Percentiles rank a stretch among this genome's conserved stretches.
Conservation (phyloP, 441 rosid genomes). For the Lepidium campestre region DNA sequence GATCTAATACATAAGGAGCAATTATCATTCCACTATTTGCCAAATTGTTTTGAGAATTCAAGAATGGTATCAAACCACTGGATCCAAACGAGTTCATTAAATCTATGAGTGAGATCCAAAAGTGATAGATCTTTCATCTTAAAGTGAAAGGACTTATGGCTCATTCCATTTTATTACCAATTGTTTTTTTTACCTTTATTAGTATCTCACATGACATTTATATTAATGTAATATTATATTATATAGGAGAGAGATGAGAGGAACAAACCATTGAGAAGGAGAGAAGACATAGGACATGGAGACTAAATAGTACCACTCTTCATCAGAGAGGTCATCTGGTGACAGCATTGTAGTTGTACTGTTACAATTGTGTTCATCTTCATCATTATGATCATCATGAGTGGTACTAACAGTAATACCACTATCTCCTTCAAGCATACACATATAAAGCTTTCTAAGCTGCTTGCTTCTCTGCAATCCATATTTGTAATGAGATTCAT, state of each 20-base stretch:
- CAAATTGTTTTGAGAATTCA: background rate
- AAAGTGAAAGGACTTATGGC: background rate
- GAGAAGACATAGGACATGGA: slow-evolving; percentile 88
- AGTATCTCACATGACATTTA: background rate
- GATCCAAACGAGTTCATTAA: background rate
- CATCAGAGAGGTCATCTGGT: slow-evolving; percentile 82
- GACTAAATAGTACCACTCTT: slow-evolving; percentile 90
- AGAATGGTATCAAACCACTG: background rate
- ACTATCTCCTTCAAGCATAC: slow-evolving; percentile 52
- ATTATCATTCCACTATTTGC: background rate
- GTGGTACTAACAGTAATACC: background rate
- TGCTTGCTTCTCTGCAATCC: slow-evolving; percentile 76
- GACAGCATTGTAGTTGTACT: slow-evolving; percentile 50
- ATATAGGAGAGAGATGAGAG: background rate
- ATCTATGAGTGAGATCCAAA: background rate
- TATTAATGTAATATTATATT: background rate
- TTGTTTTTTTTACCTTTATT: background rate
- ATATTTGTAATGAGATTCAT: slow-evolving; percentile 35
- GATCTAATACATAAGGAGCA: background rate
- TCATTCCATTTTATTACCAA: background rate
- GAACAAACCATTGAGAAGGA: slow-evolving; percentile 60
- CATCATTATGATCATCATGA: background rate
- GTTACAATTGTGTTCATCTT: slow-evolving; percentile 21
- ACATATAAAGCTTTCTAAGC: slow-evolving; percentile 52
- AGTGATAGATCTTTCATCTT: background rate